Evolutionary conservation across 139 green algal genomes (phyloP).

Genomic region (Eudorina sp.): DNA sequence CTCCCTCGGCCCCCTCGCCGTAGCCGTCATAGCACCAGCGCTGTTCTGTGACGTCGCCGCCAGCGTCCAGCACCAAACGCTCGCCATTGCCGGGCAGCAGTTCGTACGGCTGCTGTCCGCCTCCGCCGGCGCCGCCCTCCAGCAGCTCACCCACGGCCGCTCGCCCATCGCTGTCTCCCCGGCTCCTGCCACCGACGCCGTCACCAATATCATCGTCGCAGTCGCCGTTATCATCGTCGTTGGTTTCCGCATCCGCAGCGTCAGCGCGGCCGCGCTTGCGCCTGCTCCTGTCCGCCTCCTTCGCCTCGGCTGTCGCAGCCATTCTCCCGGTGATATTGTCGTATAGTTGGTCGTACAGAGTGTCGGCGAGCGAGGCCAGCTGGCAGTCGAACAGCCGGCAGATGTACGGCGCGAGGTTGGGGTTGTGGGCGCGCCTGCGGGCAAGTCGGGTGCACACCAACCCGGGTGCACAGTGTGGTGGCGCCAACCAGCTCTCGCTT

Average conservation of each 20-base stretch:
- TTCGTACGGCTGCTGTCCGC: neutral
- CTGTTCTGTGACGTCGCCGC: neutral
- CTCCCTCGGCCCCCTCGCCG: neutral
- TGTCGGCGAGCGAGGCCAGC: neutral
- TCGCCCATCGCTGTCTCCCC: neutral
- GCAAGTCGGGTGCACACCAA: neutral
- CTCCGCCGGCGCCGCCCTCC: neutral
- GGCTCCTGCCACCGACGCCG: neutral
- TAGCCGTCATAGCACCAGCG: neutral
- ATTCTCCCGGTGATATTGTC: neutral
- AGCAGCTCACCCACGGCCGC: neutral
- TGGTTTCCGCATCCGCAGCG: neutral
- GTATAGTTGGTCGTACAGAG: conserved; percentile 18
- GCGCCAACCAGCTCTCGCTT: no score
- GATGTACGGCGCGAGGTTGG: conserved; percentile 15
- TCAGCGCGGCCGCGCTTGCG: neutral
- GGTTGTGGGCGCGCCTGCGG: conserved; percentile 24
- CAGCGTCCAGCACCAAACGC: neutral
- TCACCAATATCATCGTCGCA: neutral
- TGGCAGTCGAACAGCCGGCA: conserved; percentile 18
- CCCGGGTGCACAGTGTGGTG: neutral
- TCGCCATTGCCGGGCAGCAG: neutral
- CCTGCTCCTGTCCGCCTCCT: neutral
- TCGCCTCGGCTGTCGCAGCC: neutral
- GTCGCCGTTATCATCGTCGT: neutral